These are phyloP conservation scores for Pseudogymnoascus sp. DNA, from an alignment of 2,329 filamentous ascomycete species.

Conservation along the genomic window DNA sequence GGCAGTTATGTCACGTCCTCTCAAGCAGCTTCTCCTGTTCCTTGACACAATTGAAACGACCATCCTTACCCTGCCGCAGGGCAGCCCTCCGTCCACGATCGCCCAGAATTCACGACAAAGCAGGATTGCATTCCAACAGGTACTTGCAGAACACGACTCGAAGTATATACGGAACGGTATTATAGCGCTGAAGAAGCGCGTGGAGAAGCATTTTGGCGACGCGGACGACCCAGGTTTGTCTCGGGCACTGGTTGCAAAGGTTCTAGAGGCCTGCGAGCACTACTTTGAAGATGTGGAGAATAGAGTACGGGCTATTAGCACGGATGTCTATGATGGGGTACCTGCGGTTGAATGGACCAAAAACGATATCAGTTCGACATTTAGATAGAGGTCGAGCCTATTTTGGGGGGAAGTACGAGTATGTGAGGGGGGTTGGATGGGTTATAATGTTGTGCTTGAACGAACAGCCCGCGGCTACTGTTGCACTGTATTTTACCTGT, in stretches of 20 bases:
- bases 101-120: slow-evolving; percentile 77
- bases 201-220: slow-evolving; percentile 96
- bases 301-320: slow-evolving; percentile 52
- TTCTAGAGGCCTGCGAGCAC: slow-evolving; percentile 54
- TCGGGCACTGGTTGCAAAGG: slow-evolving; percentile 49
- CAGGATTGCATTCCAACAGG: slow-evolving; percentile 76
- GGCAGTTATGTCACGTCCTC: slow-evolving; percentile 78
- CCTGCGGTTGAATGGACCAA: slow-evolving; percentile 61
- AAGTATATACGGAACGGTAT: slow-evolving; percentile 88
- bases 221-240: slow-evolving; percentile 60
- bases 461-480: background rate
- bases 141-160: slow-evolving; percentile 70
- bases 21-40: slow-evolving; percentile 88
- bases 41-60: slow-evolving; percentile 79
- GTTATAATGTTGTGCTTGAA: slow-evolving; percentile 7
- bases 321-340: slow-evolving; percentile 59
- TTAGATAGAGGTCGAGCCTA: slow-evolving; percentile 27
- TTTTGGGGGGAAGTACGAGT: background rate
- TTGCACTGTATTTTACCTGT: background rate
- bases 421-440: background rate
- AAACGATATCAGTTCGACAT: slow-evolving; percentile 55
- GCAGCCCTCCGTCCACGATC: slow-evolving; percentile 56
- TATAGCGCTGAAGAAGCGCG: slow-evolving; percentile 78
- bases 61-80: slow-evolving; percentile 50
- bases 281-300: slow-evolving; percentile 58